These are phyloP conservation scores for Petunia secreta DNA, from an alignment of 257 asterid genomes.

Conservation along the genomic window DNA sequence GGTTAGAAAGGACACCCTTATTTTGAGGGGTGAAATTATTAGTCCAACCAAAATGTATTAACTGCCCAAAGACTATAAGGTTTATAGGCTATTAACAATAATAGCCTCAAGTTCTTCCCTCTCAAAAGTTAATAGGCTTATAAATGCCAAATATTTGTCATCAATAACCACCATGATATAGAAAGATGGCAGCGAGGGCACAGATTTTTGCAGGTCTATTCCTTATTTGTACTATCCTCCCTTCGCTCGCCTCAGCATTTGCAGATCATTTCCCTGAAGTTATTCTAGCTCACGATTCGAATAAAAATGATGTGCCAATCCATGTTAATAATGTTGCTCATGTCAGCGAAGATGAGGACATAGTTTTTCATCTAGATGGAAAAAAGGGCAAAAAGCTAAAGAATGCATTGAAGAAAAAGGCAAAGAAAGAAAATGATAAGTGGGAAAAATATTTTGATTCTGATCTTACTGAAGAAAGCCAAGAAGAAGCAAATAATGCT, in stretches of 20 bases:
- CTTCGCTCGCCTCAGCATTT: constrained; percentile 46
- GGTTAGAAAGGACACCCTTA: not conserved
- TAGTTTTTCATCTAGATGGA: not conserved
- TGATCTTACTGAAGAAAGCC: not conserved
- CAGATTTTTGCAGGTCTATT: constrained; percentile 40
- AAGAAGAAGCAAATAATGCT: not conserved
- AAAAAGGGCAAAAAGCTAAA: not conserved
- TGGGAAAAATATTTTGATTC: not conserved
- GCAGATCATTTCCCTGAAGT: not conserved
- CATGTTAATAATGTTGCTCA: not conserved
- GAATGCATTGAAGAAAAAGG: not conserved
- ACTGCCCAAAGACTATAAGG: not conserved
- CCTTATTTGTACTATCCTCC: constrained; percentile 43
- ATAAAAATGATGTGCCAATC: not conserved
- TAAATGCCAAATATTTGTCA: constrained; percentile 28
- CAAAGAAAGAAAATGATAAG: not conserved
- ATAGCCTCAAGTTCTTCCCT: constrained; percentile 17
- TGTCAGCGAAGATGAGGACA: not conserved
- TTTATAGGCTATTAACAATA: not conserved
- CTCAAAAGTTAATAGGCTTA: constrained; percentile 10
- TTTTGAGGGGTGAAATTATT: constrained; percentile 20
- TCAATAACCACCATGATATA: not conserved
- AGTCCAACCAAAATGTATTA: constrained; percentile 20
- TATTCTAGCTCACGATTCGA: not conserved
- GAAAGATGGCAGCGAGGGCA: constrained; percentile 46